Percentiles rank a stretch among this genome's conserved stretches.
Evolutionary conservation across 2,329 filamentous ascomycete genomes (phyloP).

Genomic region (Colletotrichum musicola): DNA sequence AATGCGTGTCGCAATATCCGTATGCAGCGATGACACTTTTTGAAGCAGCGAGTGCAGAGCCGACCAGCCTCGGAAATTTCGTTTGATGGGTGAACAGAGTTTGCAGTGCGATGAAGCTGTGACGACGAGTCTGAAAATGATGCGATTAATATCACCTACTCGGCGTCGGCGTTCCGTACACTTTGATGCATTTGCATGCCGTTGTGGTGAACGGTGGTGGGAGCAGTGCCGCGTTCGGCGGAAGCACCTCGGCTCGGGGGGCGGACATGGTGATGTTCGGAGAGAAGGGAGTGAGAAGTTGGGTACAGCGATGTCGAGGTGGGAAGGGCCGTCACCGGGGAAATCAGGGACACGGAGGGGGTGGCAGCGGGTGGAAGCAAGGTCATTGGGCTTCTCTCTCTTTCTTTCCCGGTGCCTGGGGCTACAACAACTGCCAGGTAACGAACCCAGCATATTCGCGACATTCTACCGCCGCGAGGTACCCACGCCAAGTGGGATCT

Average conservation of each 20-base stretch:
- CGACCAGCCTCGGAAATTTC: too few relatives aligned
- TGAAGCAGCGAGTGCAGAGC: too few relatives aligned
- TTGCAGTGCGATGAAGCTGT: too few relatives aligned
- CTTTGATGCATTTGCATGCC: background rate
- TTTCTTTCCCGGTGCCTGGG: slow-evolving; percentile 17
- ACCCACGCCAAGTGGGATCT: slow-evolving; percentile 30
- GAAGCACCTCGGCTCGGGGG: slow-evolving; percentile 25
- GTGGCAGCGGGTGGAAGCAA: background rate
- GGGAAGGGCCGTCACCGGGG: slow-evolving; percentile 5
- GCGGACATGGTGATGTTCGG: slow-evolving; percentile 23
- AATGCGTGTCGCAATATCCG: background rate
- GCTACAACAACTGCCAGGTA: slow-evolving; percentile 25
- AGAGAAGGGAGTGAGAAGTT: slow-evolving; percentile 7
- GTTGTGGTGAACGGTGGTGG: background rate
- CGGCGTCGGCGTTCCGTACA: too few relatives aligned
- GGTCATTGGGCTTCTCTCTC: slow-evolving; percentile 15
- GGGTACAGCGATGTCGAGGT: background rate
- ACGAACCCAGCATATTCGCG: slow-evolving; percentile 29
- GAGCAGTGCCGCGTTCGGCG: slow-evolving; percentile 5
- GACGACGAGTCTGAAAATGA: too few relatives aligned
- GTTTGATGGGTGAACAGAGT: too few relatives aligned
- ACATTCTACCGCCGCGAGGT: slow-evolving; percentile 23
- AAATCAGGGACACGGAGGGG: slow-evolving; percentile 20
- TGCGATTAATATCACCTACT: too few relatives aligned
- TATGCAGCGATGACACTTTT: background rate